A percentile compares a stretch with the other conserved stretches of the same genome.
Conservation (phyloP, 2,329 filamentous ascomycete species). For the Pseudogymnoascus sp. region DNA sequence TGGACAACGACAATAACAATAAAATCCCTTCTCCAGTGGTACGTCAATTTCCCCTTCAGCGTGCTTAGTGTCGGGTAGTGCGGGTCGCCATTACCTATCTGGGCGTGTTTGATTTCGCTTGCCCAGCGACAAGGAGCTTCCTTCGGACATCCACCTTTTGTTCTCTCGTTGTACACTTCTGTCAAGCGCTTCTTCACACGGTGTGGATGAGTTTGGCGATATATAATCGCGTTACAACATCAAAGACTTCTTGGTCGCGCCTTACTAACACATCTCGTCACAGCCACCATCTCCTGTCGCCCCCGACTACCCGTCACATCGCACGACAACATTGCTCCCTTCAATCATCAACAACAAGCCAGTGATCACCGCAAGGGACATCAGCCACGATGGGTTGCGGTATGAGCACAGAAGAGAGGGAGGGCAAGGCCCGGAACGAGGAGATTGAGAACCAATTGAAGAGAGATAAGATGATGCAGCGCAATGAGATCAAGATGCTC, state of each 20-base stretch:
- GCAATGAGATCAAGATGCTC: conserved; percentile 99
- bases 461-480: conserved; percentile 96
- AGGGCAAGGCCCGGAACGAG: conserved; percentile 99
- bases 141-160: neutral
- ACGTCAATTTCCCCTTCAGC: neutral
- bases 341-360: neutral
- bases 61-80: neutral
- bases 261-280: neutral
- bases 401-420: conserved; percentile 99
- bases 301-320: neutral
- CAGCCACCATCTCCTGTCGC: neutral
- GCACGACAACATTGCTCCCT: neutral
- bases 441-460: conserved; percentile 99
- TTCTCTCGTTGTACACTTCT: neutral
- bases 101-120: conserved; percentile 1
- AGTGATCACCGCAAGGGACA: conserved; percentile 4
- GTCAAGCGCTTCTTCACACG: neutral
- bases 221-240: neutral
- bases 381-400: conserved; percentile 90
- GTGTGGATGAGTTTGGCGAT: neutral
- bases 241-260: neutral
- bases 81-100: conserved; percentile 1
- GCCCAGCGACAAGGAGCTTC: neutral
- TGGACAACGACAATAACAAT: neutral
- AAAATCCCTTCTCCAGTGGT: neutral